Evolutionary conservation across 208 protist genomes (phyloP), one percentile per base, ranked within the genome.

Genomic region (Jaenimonas drosophilae): DNA sequence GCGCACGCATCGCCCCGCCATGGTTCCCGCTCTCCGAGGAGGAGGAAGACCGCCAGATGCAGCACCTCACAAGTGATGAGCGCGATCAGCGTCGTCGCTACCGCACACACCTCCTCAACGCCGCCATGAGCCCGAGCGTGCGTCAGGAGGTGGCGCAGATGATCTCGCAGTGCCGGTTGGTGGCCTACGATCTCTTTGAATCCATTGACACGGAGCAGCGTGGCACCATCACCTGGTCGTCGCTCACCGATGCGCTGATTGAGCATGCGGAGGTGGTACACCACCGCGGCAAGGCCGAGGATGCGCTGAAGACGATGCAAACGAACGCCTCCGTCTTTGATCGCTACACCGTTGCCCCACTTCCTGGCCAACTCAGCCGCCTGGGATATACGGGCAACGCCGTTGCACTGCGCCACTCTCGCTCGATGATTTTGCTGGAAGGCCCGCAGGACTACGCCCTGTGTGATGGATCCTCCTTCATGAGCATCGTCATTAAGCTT

Each of bases 261-360:
- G 79, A 89, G 54, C 68, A 74, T 34, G 75, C 78, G 2, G 79
- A 85, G 36, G 71, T 81, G 2, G 57, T 67, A 32, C 71, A 82
- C 57, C 75, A 79, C 32, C 52, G 64, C 21, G 64, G 66, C 32
- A 45, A 54, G 43, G 64, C 61, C 24, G 59, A 78, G 37, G 67
- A 80, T n/a, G 70, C 48, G 26, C 26, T 46, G 46, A 44, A 44
- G 6, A 12, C 26, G 17, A 66, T 61, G 6, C 67, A 64, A 26
- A 50, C 57, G 37, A 77, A 56, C 46, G 70, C 75, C 14, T 72
- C 59, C 28, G 70, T 85, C 7, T 85, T 89, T 52, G 79, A 89
- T 46, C 62, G 70, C 16, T 85, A 81, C 48, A 56, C 76, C 4
- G 63, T 84, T 12, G 75, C 81, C 50, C 59, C 70, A 17, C 70